phyloP scores from a whole-genome alignment of 2,329 filamentous ascomycete genomes.

The Aspergillus ochraceoroseus region DNA sequence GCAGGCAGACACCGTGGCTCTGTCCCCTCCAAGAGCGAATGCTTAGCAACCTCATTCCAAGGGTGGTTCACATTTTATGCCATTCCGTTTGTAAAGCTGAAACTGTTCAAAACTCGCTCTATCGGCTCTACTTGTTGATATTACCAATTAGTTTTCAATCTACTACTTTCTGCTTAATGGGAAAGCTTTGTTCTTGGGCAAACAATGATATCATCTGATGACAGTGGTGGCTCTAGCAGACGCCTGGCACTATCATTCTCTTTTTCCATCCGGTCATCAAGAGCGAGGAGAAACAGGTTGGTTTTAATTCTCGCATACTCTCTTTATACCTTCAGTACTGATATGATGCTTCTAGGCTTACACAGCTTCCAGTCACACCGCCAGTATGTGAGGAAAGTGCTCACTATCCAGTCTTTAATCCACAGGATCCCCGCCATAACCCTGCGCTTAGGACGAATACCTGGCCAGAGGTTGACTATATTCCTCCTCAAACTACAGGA shows the following conservation, averaged over 20 bases:
- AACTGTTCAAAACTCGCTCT: neutral
- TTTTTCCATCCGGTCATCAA: conserved; percentile 18
- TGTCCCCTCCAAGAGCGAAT: neutral
- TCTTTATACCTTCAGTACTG: neutral
- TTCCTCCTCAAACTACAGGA: conserved; percentile 14
- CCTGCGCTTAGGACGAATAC: conserved; percentile 17
- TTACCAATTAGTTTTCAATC: neutral
- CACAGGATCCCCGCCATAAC: conserved; percentile 36
- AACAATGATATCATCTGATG: conserved; percentile 10
- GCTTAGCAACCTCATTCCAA: too few species aligned
- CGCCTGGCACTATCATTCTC: conserved; percentile 22
- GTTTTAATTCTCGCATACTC: neutral
- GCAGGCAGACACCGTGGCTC: conserved; percentile 1
- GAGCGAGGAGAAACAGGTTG: conserved; percentile 25
- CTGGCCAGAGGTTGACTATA: conserved; percentile 15
- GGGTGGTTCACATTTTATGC: too few species aligned
- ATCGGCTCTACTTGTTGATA: neutral
- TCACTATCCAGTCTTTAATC: conserved; percentile 37
- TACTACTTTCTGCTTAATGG: neutral
- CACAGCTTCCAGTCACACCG: conserved; percentile 10
- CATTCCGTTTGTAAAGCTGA: neutral
- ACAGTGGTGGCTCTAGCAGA: conserved; percentile 5
- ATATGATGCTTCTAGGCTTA: conserved; percentile 9
- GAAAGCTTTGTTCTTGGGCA: neutral
- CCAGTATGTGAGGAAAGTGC: conserved; percentile 31